Evolutionary conservation across 352 stramenopile genomes (phyloP).

Genomic region (Peronospora farinosa): DNA sequence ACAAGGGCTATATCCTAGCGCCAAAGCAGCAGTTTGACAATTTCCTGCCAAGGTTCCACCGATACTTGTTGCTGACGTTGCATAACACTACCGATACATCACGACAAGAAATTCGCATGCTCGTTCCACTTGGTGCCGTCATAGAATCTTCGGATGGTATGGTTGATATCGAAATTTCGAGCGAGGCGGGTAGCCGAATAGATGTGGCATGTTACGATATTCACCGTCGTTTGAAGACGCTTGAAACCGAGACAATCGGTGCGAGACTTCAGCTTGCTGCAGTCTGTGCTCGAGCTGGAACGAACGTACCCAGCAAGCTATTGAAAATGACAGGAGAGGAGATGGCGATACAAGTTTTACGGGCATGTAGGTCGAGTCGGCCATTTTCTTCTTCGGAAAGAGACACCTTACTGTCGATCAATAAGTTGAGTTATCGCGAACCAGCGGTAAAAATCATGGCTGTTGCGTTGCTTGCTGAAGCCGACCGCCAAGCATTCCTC

Average conservation of each 20-base stretch:
- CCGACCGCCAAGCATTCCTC: slow-evolving; percentile 31
- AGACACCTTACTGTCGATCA: slow-evolving; percentile 22
- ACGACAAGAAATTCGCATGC: slow-evolving; percentile 18
- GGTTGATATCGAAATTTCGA: slow-evolving; percentile 21
- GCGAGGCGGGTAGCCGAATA: slow-evolving; percentile 10
- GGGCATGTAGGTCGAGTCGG: slow-evolving; percentile 31
- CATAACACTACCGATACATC: slow-evolving; percentile 11
- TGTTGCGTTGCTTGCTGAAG: slow-evolving; percentile 24
- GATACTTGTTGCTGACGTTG: slow-evolving; percentile 33
- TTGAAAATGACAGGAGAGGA: slow-evolving; percentile 47
- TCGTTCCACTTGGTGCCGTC: slow-evolving; percentile 34
- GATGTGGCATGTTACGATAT: slow-evolving; percentile 25
- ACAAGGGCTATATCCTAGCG: slow-evolving; percentile 36
- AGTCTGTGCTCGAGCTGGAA: slow-evolving; percentile 30
- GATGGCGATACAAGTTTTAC: slow-evolving; percentile 35
- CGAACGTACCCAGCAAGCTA: slow-evolving; percentile 23
- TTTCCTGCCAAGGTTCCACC: slow-evolving; percentile 31
- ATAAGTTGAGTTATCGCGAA: slow-evolving; percentile 31
- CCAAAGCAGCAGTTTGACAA: slow-evolving; percentile 35
- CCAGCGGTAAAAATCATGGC: slow-evolving; percentile 37
- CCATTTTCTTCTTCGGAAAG: slow-evolving; percentile 28
- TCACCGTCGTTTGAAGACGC: slow-evolving; percentile 25
- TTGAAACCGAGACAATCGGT: slow-evolving; percentile 29
- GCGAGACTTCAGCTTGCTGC: slow-evolving; percentile 36
- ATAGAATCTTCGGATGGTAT: slow-evolving; percentile 5